Conservation (phyloP, 192 early-diverging fungal species). For the Coemansia sp. region DNA sequence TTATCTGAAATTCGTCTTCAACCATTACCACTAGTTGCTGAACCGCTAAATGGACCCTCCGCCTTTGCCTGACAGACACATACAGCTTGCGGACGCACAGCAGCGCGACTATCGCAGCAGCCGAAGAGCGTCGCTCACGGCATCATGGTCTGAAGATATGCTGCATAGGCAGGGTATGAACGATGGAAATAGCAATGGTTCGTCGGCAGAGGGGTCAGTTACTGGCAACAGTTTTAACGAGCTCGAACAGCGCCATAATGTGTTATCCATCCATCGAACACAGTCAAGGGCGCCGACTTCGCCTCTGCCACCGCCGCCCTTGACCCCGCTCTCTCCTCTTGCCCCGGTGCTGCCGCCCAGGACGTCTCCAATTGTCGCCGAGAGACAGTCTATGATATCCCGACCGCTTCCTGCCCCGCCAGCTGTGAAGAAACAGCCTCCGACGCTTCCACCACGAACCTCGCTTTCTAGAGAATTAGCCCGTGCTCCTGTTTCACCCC, state of each 20-base stretch:
- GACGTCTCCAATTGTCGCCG: background rate
- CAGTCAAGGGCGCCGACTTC: slow-evolving; percentile 15
- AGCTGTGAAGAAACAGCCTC: background rate
- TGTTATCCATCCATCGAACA: background rate
- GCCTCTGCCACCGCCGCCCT: slow-evolving; percentile 28
- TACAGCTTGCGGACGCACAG: slow-evolving; percentile 14
- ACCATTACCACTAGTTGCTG: background rate
- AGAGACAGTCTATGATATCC: background rate
- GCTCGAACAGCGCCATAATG: background rate
- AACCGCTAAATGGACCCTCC: background rate
- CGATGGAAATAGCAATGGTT: background rate
- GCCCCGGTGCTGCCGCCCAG: background rate
- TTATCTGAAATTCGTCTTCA: background rate
- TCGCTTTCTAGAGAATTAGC: background rate
- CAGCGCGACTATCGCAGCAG: slow-evolving; percentile 19
- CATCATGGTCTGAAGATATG: slow-evolving; percentile 26
- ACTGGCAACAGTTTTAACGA: background rate
- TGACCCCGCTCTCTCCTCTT: background rate
- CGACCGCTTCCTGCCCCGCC: background rate
- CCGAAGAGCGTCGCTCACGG: slow-evolving; percentile 25
- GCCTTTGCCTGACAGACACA: background rate
- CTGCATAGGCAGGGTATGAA: background rate
- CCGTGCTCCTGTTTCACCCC: background rate
- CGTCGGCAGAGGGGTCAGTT: background rate
- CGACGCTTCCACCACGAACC: background rate